Evolutionary conservation across 306 rosid genomes (phyloP), one percentile per base, ranked within the genome.

Genomic region (Lotus japonicus): DNA sequence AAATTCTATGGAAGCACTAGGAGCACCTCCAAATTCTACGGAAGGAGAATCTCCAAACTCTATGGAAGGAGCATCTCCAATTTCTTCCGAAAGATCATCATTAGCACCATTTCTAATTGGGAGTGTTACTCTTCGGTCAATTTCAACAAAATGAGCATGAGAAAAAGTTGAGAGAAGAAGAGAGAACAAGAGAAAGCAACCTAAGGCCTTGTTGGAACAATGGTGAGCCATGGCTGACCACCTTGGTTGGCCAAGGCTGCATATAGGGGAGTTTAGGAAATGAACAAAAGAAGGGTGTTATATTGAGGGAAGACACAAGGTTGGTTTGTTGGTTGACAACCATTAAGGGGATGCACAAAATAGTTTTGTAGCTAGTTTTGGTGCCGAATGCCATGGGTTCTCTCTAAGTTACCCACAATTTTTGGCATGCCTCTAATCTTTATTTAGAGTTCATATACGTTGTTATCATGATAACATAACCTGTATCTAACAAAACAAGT

Each of bases 191-290:
- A 81, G 55, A 16, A 66, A 62, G 62, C 81, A 75, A 66, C 83
- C 79, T 36, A 84, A 71, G 76, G 78, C 86, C 80, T 72, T 66
- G 18, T 68, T 71, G 17, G 77, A 33, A 48, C 6, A 58, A 75
- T 5, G 86, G 21, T 35, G 71, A 84, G 86, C 80, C 86, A 84
- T 84, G 8, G 19, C 54, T 57, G 14, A 63, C 64, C 58, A 69
- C 84, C 85, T 75, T 78, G 75, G 79, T 18, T 45, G 84, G 88
- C 86, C 84, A 75, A 78, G 84, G 86, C 56, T 75, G 76, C 80
- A 50, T 64, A 28, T 43, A 6, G 63, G 11, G 51, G 44, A 5
- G 28, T 15, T 13, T 21, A 12, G n/a, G n/a, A 46, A 33, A 45
- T 63, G 54, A 54, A 64, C 10, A 38, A 2, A 21, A 49, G 12